Base-by-base conservation (phyloP, 495 filamentous ascomycete genomes). In the Clohesyomyces aquaticus region DNA sequence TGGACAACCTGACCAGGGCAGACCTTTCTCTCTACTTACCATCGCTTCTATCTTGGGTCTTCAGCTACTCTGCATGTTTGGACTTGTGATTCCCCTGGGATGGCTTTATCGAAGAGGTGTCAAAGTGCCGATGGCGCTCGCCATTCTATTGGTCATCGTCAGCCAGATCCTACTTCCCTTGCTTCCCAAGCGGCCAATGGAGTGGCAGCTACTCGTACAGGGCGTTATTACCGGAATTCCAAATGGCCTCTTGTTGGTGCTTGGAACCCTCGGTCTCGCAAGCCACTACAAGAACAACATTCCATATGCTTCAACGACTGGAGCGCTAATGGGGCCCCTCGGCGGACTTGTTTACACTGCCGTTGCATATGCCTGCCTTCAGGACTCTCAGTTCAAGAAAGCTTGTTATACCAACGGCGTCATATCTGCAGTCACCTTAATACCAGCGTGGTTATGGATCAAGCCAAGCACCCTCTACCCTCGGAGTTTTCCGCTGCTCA, bases 261-360 rank as follows among this genome's bases (percentile, higher is more conserved):
- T 59, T n/a, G 63, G 52, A 2, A 62, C 64, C 11, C 45, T 73
- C 1, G 54, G 45, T 22, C 51, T 74, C 10, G 61, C 61, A 27
- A 59, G 43, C 14, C 74, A 71, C 56, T 74, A 67, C 48, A 55
- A 65, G 26, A 59, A 65, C 35, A 69, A 73, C 23, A 21, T 72
- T n/a, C 63, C 65, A 22, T 23, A 63, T 0, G 72, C 65, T 2
- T 59, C 66, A 35, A 59, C 47, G 12, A 26, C 66, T 4, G 47
- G 58, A 27, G 42, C 68, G 46, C 38, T 35, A 2, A 67, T 63
- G 12, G 71, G 45, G 47, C 57, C 43, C 9, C 2, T 73, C 12
- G 72, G 72, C 21, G 72, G 58, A 0, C 57, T 71, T n/a, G 63
- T 73, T 4, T 75, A 69, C 46, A 65, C 69, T 4, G 18, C 55